A percentile compares a stretch with the other conserved stretches of the same genome.
These are phyloP conservation scores for Apodospora peruviana DNA, from an alignment of 495 filamentous ascomycete species.

Conservation along the genomic window DNA sequence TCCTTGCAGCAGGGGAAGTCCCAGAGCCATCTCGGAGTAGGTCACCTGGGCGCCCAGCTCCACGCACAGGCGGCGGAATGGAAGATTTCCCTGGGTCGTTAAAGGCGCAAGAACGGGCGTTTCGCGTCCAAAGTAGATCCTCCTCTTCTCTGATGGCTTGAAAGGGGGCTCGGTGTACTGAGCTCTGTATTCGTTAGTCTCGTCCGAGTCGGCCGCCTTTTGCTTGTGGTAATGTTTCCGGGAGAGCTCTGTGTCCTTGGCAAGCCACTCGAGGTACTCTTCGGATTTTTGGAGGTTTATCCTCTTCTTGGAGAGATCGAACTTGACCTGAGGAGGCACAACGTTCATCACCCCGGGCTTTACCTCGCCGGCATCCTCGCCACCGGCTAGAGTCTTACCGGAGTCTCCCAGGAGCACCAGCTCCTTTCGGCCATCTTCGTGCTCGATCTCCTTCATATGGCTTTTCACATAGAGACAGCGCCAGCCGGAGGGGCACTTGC, in stretches of 20 bases:
- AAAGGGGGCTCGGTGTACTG: constrained; percentile 78
- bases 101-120: constrained; percentile 83
- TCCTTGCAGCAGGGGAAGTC: constrained; percentile 84
- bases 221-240: constrained; percentile 45
- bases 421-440: constrained; percentile 73
- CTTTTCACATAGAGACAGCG: constrained; percentile 83
- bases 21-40: constrained; percentile 98
- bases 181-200: constrained; percentile 65
- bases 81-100: constrained; percentile 94
- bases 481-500: constrained; percentile 78
- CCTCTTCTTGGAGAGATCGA: constrained; percentile 62
- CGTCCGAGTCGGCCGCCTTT: constrained; percentile 35
- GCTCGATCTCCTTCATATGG: constrained; percentile 71
- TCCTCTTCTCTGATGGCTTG: constrained; percentile 84
- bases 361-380: constrained; percentile 19
- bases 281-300: constrained; percentile 65
- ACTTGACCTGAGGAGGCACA: constrained; percentile 58
- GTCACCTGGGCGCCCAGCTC: constrained; percentile 87
- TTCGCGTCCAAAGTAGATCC: constrained; percentile 86
- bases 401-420: constrained; percentile 56
- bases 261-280: constrained; percentile 67
- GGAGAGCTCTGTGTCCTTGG: constrained; percentile 50
- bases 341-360: constrained; percentile 65
- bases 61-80: constrained; percentile 88
- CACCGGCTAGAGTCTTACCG: constrained; percentile 4